Evolutionary conservation across 768 basidiomycete species (phyloP).

Genomic region (Neoboletus brunneissimus): DNA sequence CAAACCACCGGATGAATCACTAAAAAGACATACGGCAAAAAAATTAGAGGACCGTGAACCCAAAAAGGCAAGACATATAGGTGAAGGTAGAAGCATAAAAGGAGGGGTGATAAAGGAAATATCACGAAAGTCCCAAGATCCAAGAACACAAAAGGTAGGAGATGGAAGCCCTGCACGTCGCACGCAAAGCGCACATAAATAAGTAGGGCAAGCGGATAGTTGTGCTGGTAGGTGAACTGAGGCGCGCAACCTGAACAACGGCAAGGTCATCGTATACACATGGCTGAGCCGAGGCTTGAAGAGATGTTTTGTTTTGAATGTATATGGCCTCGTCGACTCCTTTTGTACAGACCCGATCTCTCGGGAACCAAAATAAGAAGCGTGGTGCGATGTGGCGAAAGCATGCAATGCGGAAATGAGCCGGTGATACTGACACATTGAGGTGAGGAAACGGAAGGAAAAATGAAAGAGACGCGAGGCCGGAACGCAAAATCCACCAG

Average conservation of each 20-base stretch:
- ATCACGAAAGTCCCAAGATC: slow-evolving; percentile 37
- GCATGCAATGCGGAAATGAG: slow-evolving; percentile 39
- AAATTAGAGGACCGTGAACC: slow-evolving; percentile 25
- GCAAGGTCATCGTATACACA: slow-evolving; percentile 31
- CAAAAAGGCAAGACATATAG: slow-evolving; percentile 21
- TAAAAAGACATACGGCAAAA: slow-evolving; percentile 28
- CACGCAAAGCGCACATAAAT: slow-evolving; percentile 32
- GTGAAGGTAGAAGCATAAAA: slow-evolving; percentile 14
- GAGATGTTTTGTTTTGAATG: slow-evolving; percentile 26
- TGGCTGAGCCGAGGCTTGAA: slow-evolving; percentile 29
- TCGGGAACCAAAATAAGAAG: slow-evolving; percentile 33
- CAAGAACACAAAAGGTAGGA: slow-evolving; percentile 39
- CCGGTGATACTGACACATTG: slow-evolving; percentile 45
- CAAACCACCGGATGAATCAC: slow-evolving; percentile 18
- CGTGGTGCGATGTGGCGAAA: slow-evolving; percentile 41
- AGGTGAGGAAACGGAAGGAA: slow-evolving; percentile 27
- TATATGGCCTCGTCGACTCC: slow-evolving; percentile 32
- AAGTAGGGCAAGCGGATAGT: slow-evolving; percentile 29
- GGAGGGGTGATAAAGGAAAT: slow-evolving; percentile 19
- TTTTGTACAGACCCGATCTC: slow-evolving; percentile 39
- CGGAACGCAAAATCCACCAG: slow-evolving; percentile 26
- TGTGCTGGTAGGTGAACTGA: slow-evolving; percentile 16
- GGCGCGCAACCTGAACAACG: slow-evolving; percentile 26
- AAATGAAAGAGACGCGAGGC: slow-evolving; percentile 23
- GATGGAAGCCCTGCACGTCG: slow-evolving; percentile 27